Evolutionary conservation across 1,284 basidiomycete species (phyloP), one percentile per base, ranked within the genome.

Genomic region (Ganoderma lingzhi): DNA sequence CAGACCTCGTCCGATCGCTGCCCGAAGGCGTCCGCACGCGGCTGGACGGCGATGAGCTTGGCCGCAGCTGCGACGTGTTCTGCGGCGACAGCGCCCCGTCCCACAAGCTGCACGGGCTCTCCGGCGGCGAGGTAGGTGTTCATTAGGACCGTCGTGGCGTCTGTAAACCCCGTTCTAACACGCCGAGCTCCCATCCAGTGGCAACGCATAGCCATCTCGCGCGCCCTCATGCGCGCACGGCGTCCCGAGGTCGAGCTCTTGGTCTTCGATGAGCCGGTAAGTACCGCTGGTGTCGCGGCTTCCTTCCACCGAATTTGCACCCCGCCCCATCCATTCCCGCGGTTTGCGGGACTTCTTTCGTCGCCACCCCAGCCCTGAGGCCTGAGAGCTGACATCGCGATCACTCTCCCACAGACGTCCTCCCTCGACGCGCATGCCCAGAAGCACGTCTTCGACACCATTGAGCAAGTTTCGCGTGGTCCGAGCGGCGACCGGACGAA

Each of bases 191-290:
- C 65, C 28, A 9, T 73, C 37, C 80, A 96, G 91, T 96, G 94
- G 94, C 94, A 96, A 82, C 85, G 93, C 74, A 86, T 96, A 70
- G 93, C 94, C 15, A 86, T 96, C 59, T 90, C 94, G 62, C 87
- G 94, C 64, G 92, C 93, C 23, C 95, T 96, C 76, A 93, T 95
- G 91, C 85, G 93, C 70, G 89, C 92, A 41, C 84, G 84, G 72
- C 86, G 90, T 74, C 88, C 92, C n/a, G 88, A 90, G 72, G 88
- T 93, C 30, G 90, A 95, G 79, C 82, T 96, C 15, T 82, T 96
- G 48, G 81, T 96, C 58, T 92, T 96, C 76, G 94, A 96, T 78
- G 92, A 93, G 80, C 91, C 92, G 64, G 92, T 90, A 80, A 75
- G 87, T 83, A 62, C 70, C 62, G 64, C 19, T 56, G 51, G 32